A percentile compares a stretch with the other conserved stretches of the same genome.
Evolutionary conservation across 139 green algal species (phyloP).

Genomic region (Chlamydomonas schloesseri): DNA sequence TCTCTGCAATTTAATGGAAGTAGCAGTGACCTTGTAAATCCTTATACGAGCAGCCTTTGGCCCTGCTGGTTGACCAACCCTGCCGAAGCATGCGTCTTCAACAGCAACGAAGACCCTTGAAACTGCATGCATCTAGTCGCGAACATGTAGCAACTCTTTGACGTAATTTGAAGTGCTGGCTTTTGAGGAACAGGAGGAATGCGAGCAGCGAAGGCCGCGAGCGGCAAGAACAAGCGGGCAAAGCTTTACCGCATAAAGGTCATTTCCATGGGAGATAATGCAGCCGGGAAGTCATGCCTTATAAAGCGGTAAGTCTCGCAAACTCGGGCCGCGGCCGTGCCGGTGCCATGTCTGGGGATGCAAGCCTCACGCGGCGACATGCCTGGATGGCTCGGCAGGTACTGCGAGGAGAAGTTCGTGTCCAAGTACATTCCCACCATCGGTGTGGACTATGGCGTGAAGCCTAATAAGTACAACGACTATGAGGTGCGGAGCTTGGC

Average conservation of each 20-base stretch:
- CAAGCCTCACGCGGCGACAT: not conserved
- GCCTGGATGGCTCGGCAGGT: conserved; percentile 49
- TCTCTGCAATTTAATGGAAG: no score
- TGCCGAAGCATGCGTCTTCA: no score
- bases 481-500: conserved; percentile 57
- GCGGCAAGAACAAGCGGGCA: conserved; percentile 35
- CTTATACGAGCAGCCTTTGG: no score
- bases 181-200: not conserved
- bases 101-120: no score
- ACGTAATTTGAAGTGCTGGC: not conserved
- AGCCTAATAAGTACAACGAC: conserved; percentile 65
- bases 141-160: not conserved
- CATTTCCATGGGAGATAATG: conserved; percentile 74
- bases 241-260: conserved; percentile 72
- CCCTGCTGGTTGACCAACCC: no score
- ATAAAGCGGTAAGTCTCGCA: conserved; percentile 77
- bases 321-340: not conserved
- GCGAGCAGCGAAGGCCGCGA: conserved; percentile 51
- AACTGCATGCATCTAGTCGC: no score
- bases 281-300: conserved; percentile 77
- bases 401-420: conserved; percentile 80
- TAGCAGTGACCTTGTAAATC: no score
- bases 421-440: conserved; percentile 80
- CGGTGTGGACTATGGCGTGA: conserved; percentile 81
- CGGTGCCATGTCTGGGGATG: not conserved